A percentile compares a stretch with the other conserved stretches of the same genome.
Conservation (phyloP, 352 stramenopile species). For the Phytophthora pini region DNA sequence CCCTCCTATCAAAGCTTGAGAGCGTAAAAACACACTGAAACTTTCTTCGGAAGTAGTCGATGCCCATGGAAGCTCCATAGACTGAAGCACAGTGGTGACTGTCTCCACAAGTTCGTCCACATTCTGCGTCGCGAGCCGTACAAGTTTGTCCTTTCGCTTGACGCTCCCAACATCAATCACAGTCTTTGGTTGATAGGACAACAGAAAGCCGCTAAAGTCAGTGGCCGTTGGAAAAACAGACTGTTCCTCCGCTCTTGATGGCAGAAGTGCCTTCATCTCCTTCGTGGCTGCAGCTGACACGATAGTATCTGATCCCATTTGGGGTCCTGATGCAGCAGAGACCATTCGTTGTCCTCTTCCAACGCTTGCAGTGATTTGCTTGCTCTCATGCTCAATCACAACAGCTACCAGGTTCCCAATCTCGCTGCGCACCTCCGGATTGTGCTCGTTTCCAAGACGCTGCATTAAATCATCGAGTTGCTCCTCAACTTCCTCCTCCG, state of each 20-base stretch:
- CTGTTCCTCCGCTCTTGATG: slow-evolving; percentile 33
- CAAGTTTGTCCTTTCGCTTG: slow-evolving; percentile 63
- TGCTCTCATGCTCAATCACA: slow-evolving; percentile 54
- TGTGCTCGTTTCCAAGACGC: slow-evolving; percentile 42
- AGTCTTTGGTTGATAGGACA: slow-evolving; percentile 50
- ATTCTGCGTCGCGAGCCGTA: slow-evolving; percentile 57
- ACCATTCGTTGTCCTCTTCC: slow-evolving; percentile 45
- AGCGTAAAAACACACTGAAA: slow-evolving; percentile 33
- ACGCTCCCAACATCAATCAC: slow-evolving; percentile 41
- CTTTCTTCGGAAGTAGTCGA: slow-evolving; percentile 10
- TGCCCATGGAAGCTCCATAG: slow-evolving; percentile 31
- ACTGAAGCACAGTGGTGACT: slow-evolving; percentile 27
- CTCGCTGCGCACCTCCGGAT: slow-evolving; percentile 40
- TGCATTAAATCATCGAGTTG: slow-evolving; percentile 56
- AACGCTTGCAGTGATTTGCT: slow-evolving; percentile 41
- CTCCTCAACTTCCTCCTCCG: slow-evolving; percentile 52
- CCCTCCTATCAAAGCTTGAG: slow-evolving; percentile 46
- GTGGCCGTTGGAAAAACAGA: slow-evolving; percentile 15
- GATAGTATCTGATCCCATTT: slow-evolving; percentile 19
- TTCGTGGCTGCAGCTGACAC: slow-evolving; percentile 66
- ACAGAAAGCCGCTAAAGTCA: slow-evolving; percentile 50
- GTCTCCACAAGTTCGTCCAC: slow-evolving; percentile 42
- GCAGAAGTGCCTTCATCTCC: slow-evolving; percentile 59
- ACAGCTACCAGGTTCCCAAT: slow-evolving; percentile 46
- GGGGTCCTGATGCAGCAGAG: slow-evolving; percentile 35